phyloP scores from a whole-genome alignment of 2,329 filamentous ascomycete genomes.

The Talaromyces sp. region DNA sequence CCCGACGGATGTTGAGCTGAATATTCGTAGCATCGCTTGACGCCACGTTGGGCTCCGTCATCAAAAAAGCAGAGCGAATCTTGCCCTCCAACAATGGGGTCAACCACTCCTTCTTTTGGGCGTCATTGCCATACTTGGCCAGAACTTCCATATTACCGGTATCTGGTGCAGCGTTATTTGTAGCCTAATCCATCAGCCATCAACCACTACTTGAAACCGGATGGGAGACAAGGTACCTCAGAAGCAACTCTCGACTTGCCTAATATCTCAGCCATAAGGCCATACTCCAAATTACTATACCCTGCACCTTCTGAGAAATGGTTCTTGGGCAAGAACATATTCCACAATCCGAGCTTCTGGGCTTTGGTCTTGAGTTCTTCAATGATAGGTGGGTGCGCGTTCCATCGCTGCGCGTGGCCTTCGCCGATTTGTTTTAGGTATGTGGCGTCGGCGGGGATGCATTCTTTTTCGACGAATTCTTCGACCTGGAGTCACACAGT shows the following conservation, averaged over 20 bases:
- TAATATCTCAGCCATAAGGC: slow-evolving; percentile 93
- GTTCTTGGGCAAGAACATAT: slow-evolving; percentile 93
- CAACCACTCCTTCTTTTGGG: slow-evolving; percentile 81
- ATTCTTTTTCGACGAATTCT: slow-evolving; percentile 97
- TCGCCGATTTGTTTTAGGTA: slow-evolving; percentile 75
- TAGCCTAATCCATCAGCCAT: slow-evolving; percentile 50
- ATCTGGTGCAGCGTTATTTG: slow-evolving; percentile 86
- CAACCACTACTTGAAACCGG: background rate
- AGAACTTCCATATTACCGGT: slow-evolving; percentile 96
- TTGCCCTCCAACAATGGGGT: slow-evolving; percentile 75
- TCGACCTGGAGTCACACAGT: slow-evolving; percentile 59
- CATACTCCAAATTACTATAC: slow-evolving; percentile 94
- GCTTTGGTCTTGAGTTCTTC: slow-evolving; percentile 88
- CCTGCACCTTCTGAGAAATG: slow-evolving; percentile 95
- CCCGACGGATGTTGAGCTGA: slow-evolving; percentile 72
- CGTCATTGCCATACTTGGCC: slow-evolving; percentile 83
- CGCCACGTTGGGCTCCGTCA: slow-evolving; percentile 88
- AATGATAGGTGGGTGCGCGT: slow-evolving; percentile 72
- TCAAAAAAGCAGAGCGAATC: slow-evolving; percentile 86
- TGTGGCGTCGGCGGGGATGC: slow-evolving; percentile 77
- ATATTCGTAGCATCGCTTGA: slow-evolving; percentile 94
- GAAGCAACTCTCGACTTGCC: slow-evolving; percentile 81
- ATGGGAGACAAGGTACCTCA: slow-evolving; percentile 47
- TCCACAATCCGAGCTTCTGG: slow-evolving; percentile 83
- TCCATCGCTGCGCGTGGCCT: slow-evolving; percentile 69